Percentiles rank a stretch among this genome's conserved stretches.
Evolutionary conservation across 805 yeast species (phyloP).

Genomic region (Suhomyces pyralidae): DNA sequence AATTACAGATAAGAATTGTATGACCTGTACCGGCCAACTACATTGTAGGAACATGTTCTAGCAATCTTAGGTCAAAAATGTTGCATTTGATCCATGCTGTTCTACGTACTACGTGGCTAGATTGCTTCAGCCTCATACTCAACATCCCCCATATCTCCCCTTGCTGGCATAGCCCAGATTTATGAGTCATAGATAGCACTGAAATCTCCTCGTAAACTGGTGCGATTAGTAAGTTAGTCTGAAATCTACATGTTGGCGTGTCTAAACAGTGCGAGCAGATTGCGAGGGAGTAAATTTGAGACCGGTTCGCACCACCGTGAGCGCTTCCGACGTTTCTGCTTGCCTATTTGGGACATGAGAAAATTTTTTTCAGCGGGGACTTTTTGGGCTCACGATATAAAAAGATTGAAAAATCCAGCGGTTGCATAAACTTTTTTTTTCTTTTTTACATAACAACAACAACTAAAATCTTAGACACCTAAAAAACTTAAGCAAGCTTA

Average conservation of each 20-base stretch:
- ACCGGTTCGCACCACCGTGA: not conserved
- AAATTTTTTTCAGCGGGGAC: conserved; percentile 7
- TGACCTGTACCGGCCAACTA: not conserved
- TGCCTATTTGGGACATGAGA: not conserved
- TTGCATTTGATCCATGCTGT: not conserved
- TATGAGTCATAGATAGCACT: conserved; percentile 2
- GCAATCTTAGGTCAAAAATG: not conserved
- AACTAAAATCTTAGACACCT: not conserved
- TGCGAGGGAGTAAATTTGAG: not conserved
- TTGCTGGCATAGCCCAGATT: not conserved
- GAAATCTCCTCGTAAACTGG: not conserved
- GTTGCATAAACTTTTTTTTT: not conserved
- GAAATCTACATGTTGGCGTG: conserved; percentile 1
- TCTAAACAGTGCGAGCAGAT: not conserved
- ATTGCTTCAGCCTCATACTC: not conserved
- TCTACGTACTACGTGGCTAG: not conserved
- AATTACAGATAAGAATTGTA: not conserved
- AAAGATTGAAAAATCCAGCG: conserved; percentile 5
- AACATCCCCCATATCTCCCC: not conserved
- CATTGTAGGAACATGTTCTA: not conserved
- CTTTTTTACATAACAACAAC: conserved; percentile 9
- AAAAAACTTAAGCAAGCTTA: not conserved
- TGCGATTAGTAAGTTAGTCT: conserved; percentile 4
- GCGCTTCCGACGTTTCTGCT: not conserved
- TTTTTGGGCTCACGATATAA: conserved; percentile 6